Evolutionary conservation across 345 rosid species (phyloP).

Genomic region (Populus simonii): DNA sequence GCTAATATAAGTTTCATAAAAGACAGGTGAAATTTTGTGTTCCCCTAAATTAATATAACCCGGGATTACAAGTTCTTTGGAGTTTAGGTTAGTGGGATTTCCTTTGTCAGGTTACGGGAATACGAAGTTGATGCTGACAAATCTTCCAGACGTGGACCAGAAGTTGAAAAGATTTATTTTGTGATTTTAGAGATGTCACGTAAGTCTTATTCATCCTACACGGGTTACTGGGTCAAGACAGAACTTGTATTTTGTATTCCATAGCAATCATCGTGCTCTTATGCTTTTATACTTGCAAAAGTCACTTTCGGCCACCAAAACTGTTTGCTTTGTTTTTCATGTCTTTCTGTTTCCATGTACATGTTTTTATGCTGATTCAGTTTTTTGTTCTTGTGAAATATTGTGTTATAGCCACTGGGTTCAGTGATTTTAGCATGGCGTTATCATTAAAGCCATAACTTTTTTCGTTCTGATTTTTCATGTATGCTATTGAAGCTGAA

Average conservation of each 20-base stretch:
- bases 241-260: background rate
- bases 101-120: constrained; percentile 65
- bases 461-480: background rate
- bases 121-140: constrained; percentile 78
- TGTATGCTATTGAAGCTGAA: background rate
- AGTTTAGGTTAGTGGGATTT: constrained; percentile 12
- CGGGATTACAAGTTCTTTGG: background rate
- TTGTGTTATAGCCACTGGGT: background rate
- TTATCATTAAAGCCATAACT: background rate
- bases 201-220: constrained; percentile 38
- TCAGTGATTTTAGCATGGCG: too few relatives aligned
- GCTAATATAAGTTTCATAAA: constrained; percentile 93
- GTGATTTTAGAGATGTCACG: constrained; percentile 95
- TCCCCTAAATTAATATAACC: constrained; percentile 8
- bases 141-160: constrained; percentile 71
- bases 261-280: background rate
- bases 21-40: constrained; percentile 55
- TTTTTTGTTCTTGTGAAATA: too few relatives aligned
- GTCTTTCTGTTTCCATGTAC: background rate
- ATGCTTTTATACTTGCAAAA: background rate
- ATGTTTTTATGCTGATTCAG: background rate
- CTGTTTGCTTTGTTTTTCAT: background rate
- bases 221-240: background rate
- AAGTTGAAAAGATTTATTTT: constrained; percentile 76
- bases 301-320: background rate